Evolutionary conservation across 768 basidiomycete genomes (phyloP).

Genomic region (Suillus cothurnatus): DNA sequence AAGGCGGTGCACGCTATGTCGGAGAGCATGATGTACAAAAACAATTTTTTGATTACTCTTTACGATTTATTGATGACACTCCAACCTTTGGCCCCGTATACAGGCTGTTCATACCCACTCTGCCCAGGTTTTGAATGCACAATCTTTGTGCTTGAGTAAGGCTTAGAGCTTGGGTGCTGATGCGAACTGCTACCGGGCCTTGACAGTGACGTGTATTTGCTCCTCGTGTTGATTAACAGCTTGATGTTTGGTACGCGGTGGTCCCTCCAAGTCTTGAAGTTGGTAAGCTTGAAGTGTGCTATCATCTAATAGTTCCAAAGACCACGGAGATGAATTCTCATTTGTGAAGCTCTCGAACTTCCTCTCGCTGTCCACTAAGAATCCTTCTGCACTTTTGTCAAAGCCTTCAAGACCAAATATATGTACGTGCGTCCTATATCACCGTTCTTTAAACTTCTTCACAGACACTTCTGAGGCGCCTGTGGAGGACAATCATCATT

Average conservation of each 20-base stretch:
- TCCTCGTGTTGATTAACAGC: background rate
- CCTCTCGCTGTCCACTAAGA: conserved; percentile 83
- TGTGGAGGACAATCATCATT: background rate
- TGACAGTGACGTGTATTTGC: background rate
- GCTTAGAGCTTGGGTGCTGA: background rate
- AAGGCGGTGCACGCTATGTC: conserved; percentile 23
- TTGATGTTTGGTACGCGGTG: background rate
- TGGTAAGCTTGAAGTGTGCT: background rate
- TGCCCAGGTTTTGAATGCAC: background rate
- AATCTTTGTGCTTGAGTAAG: background rate
- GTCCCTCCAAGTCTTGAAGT: background rate
- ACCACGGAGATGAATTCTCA: conserved; percentile 83
- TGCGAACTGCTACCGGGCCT: background rate
- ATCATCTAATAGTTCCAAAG: conserved; percentile 33
- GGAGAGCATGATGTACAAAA: conserved; percentile 23
- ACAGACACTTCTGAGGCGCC: no score
- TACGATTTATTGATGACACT: background rate
- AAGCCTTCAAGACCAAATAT: conserved; percentile 83
- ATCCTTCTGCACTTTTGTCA: conserved; percentile 89
- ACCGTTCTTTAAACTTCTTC: background rate
- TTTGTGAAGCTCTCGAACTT: conserved; percentile 85
- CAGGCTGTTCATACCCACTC: background rate
- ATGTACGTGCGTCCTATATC: conserved; percentile 47
- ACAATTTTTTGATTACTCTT: background rate
- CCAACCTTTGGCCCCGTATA: background rate